Percentiles rank a stretch among this genome's conserved stretches.
phyloP scores from a whole-genome alignment of 305 asterid species.

The Fraxinus baroniana region DNA sequence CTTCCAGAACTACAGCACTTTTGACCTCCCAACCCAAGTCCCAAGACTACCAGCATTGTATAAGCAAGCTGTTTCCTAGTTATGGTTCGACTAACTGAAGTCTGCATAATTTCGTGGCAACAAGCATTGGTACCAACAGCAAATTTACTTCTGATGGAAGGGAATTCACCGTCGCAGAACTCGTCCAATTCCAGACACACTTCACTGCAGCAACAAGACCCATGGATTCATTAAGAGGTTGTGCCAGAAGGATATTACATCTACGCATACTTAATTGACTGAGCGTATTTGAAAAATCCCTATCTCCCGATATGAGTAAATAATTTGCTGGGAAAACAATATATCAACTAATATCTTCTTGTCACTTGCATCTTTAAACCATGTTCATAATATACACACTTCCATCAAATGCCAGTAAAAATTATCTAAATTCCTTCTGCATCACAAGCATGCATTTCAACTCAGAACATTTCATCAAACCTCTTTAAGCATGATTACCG shows the following conservation, averaged over 20 bases:
- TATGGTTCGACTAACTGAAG: not conserved
- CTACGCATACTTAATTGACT: constrained; percentile 55
- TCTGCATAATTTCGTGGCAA: not conserved
- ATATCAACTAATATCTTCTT: constrained; percentile 46
- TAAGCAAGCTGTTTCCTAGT: not conserved
- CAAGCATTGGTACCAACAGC: not conserved
- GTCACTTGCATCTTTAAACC: not conserved
- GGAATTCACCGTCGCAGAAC: constrained; percentile 42
- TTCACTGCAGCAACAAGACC: constrained; percentile 57
- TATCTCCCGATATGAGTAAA: constrained; percentile 53
- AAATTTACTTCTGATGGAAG: constrained; percentile 15
- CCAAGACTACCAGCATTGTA: not conserved
- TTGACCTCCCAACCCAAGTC: not conserved
- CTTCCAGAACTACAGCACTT: not conserved
- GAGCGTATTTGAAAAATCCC: constrained; percentile 60
- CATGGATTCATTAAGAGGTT: constrained; percentile 45
- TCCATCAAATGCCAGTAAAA: constrained; percentile 34
- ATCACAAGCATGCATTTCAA: not conserved
- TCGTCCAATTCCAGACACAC: constrained; percentile 55
- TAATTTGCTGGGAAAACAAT: constrained; percentile 61
- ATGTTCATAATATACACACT: constrained; percentile 38
- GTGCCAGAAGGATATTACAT: constrained; percentile 57
- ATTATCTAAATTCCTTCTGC: not conserved
- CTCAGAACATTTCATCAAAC: not conserved
- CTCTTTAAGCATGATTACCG: not conserved